Conservation (phyloP, 129 eudicot genomes). For the Artemisia annua region DNA sequence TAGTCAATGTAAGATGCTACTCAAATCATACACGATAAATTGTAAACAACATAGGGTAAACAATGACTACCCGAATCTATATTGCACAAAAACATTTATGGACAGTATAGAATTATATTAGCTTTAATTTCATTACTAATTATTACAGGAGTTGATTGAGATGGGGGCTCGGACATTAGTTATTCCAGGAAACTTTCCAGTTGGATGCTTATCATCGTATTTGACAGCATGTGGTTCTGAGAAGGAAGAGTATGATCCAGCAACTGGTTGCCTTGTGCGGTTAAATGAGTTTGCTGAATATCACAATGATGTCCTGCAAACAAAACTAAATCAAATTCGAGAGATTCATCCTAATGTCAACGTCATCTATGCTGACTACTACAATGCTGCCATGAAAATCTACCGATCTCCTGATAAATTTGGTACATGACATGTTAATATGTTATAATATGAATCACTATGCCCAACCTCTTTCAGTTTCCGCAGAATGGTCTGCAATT, state of each 20-base stretch:
- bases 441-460: background rate
- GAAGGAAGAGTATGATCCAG: conserved; percentile 45
- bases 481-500: too few relatives aligned
- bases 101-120: too few relatives aligned
- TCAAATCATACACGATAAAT: background rate
- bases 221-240: conserved; percentile 17
- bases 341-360: conserved; percentile 40
- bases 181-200: conserved; percentile 42
- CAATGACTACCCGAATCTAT: background rate
- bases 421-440: conserved; percentile 31
- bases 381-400: conserved; percentile 46
- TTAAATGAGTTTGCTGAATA: conserved; percentile 41
- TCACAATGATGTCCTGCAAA: conserved; percentile 41
- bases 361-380: conserved; percentile 54
- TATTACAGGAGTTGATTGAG: conserved; percentile 30
- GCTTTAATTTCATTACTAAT: background rate
- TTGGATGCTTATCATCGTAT: conserved; percentile 33
- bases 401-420: conserved; percentile 35
- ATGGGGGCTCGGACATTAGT: conserved; percentile 34
- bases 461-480: background rate
- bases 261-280: conserved; percentile 42
- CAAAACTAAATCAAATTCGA: conserved; percentile 28
- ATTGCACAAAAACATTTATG: too few relatives aligned
- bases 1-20: conserved; percentile 39
- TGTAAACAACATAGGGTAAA: too few relatives aligned